Evolutionary conservation across 106 monocot genomes (phyloP).

Genomic region (Acanthochlamys bracteata): DNA sequence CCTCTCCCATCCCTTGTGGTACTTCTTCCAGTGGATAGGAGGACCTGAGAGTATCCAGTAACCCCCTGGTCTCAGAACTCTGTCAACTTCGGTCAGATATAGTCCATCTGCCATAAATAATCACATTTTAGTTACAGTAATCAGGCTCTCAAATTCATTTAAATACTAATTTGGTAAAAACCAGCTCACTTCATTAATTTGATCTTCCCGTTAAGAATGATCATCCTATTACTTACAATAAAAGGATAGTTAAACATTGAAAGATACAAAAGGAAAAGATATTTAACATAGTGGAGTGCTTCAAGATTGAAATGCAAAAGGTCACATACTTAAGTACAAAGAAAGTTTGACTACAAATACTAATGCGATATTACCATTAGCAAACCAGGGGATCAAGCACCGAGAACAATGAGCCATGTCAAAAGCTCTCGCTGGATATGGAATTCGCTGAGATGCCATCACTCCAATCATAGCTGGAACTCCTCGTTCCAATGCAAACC

Average conservation of each 20-base stretch:
- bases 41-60: constrained; percentile 79
- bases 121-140: neutral
- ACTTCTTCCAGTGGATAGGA: constrained; percentile 61
- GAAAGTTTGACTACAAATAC: neutral
- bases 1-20: constrained; percentile 65
- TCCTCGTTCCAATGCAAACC: constrained; percentile 66
- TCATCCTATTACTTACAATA: no score
- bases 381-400: constrained; percentile 58
- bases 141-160: neutral
- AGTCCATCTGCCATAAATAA: constrained; percentile 34
- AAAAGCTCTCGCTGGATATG: constrained; percentile 45
- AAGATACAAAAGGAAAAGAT: no score
- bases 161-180: neutral
- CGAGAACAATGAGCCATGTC: constrained; percentile 57
- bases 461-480: constrained; percentile 74
- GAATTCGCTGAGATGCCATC: constrained; percentile 37
- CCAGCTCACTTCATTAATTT: no score
- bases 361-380: constrained; percentile 14
- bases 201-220: no score
- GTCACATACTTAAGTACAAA: neutral
- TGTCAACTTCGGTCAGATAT: constrained; percentile 69
- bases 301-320: no score
- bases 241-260: no score
- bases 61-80: constrained; percentile 62
- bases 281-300: no score